Evolutionary conservation across 345 rosid species (phyloP).

Genomic region (Nephelium lappaceum): DNA sequence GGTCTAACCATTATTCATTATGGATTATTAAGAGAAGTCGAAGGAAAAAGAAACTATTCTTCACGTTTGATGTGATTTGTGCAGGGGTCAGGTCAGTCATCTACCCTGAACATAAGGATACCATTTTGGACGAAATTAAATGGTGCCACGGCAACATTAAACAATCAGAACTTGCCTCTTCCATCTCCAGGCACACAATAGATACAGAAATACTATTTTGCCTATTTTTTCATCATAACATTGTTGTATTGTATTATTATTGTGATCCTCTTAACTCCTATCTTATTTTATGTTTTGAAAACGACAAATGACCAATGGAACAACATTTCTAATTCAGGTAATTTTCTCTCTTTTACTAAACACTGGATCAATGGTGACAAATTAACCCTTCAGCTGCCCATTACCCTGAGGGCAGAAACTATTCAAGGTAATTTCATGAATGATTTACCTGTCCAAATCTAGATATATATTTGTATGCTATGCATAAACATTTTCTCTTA

Average conservation of each 20-base stretch:
- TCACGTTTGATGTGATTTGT: background rate
- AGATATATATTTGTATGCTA: background rate
- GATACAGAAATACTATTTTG: no score
- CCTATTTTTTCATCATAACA: no score
- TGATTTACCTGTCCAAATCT: background rate
- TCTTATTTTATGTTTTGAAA: background rate
- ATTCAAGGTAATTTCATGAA: conserved; percentile 59
- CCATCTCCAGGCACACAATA: conserved; percentile 42
- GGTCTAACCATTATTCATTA: no score
- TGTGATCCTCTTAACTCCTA: background rate
- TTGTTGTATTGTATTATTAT: background rate
- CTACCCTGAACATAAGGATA: conserved; percentile 46
- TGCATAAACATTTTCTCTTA: background rate
- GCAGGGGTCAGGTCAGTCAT: conserved; percentile 32
- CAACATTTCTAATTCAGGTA: conserved; percentile 47
- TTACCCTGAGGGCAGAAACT: conserved; percentile 61
- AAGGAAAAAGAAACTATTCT: background rate
- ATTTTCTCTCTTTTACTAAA: conserved; percentile 48
- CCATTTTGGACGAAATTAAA: conserved; percentile 43
- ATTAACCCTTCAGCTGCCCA: conserved; percentile 61
- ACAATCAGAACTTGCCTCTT: conserved; percentile 27
- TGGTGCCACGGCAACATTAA: conserved; percentile 43
- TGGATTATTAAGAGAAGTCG: no score
- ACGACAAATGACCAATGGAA: background rate
- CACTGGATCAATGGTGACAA: conserved; percentile 64